Base-by-base conservation (phyloP, 305 asterid genomes). In the Plantago lanceolata region DNA sequence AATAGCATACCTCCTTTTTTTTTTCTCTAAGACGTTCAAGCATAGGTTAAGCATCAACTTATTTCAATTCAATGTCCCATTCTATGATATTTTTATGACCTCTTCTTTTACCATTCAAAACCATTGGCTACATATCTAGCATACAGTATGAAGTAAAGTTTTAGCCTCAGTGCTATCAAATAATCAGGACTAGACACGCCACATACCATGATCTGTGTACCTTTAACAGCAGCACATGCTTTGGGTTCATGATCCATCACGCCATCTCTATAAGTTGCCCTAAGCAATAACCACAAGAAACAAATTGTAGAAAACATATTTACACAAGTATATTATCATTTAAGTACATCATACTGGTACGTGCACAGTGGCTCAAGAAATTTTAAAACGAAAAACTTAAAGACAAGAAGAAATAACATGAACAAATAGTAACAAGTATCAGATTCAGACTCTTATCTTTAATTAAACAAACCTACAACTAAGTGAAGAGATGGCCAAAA, bases 141-240 rank as follows among this genome's bases (percentile, higher is more conserved):
- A 67, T n/a, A n/a, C n/a, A n/a, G n/a, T n/a, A n/a, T n/a, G n/a
- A n/a, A n/a, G n/a, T n/a, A n/a, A n/a, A n/a, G n/a, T n/a, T n/a
- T n/a, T n/a, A n/a, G n/a, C n/a, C n/a, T n/a, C n/a, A n/a, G n/a
- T n/a, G n/a, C n/a, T n/a, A 24, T 61, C 65, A 53, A 61, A 21
- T 57, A 33, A 61, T 52, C 26, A 63, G 50, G 56, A 26, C 67
- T 68, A 60, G 24, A 31, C 57, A 28, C 57, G 67, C 72, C 15
- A 21, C 73, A 29, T 77, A 92, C 98, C 98, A 84, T 89, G 78
- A 92, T 82, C 76, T 92, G 97, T 72, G 98, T 92, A 54, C 98
- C 98, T 78, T 89, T 92, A 45, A 89, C 95, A 70, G 98, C 97
- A 61, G 98, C 98, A 59, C 97, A 92, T 56, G 97, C 78, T 73